Percentiles rank a stretch among this genome's conserved stretches.
phyloP scores from a whole-genome alignment of 805 yeast species.

The Candida rishiriensis region DNA sequence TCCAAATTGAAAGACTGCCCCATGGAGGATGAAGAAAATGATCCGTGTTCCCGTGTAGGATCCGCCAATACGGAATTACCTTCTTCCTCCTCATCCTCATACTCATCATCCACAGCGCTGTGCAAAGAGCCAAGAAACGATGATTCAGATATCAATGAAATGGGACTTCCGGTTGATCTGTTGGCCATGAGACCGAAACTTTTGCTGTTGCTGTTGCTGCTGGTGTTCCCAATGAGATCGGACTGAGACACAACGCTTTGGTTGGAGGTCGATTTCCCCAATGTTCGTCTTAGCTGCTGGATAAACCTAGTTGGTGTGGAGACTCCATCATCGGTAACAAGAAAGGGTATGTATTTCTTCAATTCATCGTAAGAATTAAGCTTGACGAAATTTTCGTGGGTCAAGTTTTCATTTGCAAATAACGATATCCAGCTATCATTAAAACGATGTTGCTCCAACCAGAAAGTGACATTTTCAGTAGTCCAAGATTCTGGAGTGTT shows the following conservation, averaged over 20 bases:
- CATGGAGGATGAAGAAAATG: too few species aligned
- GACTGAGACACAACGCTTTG: not conserved
- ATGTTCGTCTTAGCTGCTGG: conserved; percentile 45
- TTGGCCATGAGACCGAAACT: not conserved
- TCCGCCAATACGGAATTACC: too few species aligned
- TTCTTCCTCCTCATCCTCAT: too few species aligned
- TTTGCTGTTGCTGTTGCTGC: conserved; percentile 1
- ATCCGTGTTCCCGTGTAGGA: too few species aligned
- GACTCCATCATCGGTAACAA: conserved; percentile 39
- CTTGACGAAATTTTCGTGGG: conserved; percentile 60
- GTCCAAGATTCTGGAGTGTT: conserved; percentile 66
- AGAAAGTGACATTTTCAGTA: conserved; percentile 54
- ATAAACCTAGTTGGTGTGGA: conserved; percentile 56
- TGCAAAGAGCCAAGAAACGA: conserved; percentile 4
- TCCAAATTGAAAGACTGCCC: too few species aligned
- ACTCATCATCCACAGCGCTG: too few species aligned
- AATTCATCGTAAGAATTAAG: conserved; percentile 58
- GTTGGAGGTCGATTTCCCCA: conserved; percentile 18
- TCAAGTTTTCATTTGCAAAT: conserved; percentile 52
- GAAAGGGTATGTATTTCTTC: conserved; percentile 28
- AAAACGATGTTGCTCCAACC: conserved; percentile 69
- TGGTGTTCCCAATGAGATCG: not conserved
- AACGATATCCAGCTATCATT: conserved; percentile 69
- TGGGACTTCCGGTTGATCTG: conserved; percentile 2
- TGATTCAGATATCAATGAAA: conserved; percentile 17